phyloP scores from a whole-genome alignment of 805 yeast species.

The Wickerhamomyces xylosicus region DNA sequence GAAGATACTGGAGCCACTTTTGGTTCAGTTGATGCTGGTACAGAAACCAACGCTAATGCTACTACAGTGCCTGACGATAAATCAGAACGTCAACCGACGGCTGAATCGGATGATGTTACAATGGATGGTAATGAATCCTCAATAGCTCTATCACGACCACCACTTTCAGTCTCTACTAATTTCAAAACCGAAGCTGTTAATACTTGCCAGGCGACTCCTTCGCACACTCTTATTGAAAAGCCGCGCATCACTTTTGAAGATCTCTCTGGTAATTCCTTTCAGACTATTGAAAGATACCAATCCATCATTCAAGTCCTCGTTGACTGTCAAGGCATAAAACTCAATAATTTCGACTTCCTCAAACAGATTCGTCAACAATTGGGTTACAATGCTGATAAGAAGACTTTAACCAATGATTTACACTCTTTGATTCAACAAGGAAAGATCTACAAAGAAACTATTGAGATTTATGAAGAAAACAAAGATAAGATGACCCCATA shows the following conservation, averaged over 20 bases:
- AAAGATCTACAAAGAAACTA: constrained; percentile 14
- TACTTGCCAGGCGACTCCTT: not conserved
- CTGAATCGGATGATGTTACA: not conserved
- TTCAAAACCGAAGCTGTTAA: not conserved
- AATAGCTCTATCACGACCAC: not conserved
- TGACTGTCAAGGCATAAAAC: constrained; percentile 35
- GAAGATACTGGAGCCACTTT: too few relatives aligned
- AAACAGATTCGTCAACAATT: constrained; percentile 29
- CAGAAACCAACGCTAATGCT: too few relatives aligned
- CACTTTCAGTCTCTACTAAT: not conserved
- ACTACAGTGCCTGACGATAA: too few relatives aligned
- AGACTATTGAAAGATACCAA: constrained; percentile 32
- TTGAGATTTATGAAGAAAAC: constrained; percentile 14
- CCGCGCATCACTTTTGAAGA: constrained; percentile 18
- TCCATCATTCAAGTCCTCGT: constrained; percentile 32
- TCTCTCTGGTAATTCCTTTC: constrained; percentile 30
- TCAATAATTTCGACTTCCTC: constrained; percentile 30
- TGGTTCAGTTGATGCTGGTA: too few relatives aligned
- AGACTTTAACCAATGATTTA: constrained; percentile 40
- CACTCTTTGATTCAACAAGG: constrained; percentile 23
- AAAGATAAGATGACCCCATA: not conserved
- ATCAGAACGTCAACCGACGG: not conserved
- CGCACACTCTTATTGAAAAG: not conserved
- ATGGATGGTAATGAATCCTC: too few relatives aligned
- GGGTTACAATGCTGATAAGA: constrained; percentile 40